Evolutionary conservation across 768 basidiomycete species (phyloP), one percentile per base, ranked within the genome.

Genomic region (Pleurotus sapidus): DNA sequence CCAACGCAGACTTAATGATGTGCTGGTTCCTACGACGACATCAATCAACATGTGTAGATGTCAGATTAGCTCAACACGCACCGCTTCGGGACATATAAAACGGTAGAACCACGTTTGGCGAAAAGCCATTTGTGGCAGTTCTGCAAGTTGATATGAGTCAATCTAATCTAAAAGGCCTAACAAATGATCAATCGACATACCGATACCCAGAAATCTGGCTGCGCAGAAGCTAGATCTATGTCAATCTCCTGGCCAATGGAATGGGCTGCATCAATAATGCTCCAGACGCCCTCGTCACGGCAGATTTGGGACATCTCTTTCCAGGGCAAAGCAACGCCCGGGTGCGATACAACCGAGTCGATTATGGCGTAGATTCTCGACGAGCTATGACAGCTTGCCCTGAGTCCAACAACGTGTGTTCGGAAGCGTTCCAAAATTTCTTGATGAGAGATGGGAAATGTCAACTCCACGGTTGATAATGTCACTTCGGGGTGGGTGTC

Each of bases 71-170:
- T 34, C 27, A 9, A 17, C 38, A 56, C 64, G 3, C 11, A 70
- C 70, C 68, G 62, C 60, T 65, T 64, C 8, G 70, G 63, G 15
- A 71, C 69, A 56, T 68, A 70, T 43, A 90, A 72, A n/a, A 87
- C 70, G 0, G 86, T 79, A 50, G 76, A 82, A 8, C 79, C 76
- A 12, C 88, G 74, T 66, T 86, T 80, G 4, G 79, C 77, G 60
- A 74, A 82, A 5, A 89, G 70, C 89, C 88, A 90, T 66, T 90
- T 91, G 70, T 89, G 85, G 59, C 84, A 86, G 61, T 88, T 89
- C 78, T 85, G 20, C 30, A n/a, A n/a, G n/a, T 17, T 23, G 15
- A 8, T 4, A n/a, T n/a, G 8, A 45, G 49, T 50, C n/a, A 15
- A 27, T 17, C 25, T 38, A 51, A 54, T 6, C 23, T 34, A n/a